Base-by-base conservation (phyloP, 2,329 filamentous ascomycete genomes). In the Pestalotiopsis sp. region DNA sequence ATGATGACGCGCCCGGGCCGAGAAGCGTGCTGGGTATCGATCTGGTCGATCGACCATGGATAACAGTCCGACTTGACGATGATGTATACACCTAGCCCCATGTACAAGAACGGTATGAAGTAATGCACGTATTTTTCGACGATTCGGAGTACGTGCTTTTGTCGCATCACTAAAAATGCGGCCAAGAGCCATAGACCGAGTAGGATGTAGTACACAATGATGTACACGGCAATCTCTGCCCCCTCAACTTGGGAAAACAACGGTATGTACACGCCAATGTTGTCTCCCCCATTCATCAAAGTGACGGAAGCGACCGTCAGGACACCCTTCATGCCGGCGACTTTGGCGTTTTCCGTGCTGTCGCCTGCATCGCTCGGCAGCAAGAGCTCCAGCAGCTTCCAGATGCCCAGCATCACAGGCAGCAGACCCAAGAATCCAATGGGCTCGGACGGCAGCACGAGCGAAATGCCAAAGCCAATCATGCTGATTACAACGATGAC, bases 401-500 rank as follows among this genome's bases (percentile, higher is more conserved):
- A 80, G 12, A 77, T 60, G 12, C 78, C 78, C 4, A 80, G 73
- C 17, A 79, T 68, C 14, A 79, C 73, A 9, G 78, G 78, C 6
- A 79, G 65, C 1, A 80, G 71, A 69, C 78, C 78, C 9, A 80
- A 73, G 52, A 80, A 80, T 4, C 78, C 78, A 56, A 80, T 79
- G 3, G 78, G 78, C 69, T 79, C 75, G 23, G 76, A 70, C 9
- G 78, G 75, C 49, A 80, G 67, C 5, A 76, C 73, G 7, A 78
- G 72, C 2, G 79, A 75, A 31, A 74, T 73, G 52, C 71, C 78
- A 52, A 76, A 80, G 5, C 78, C 79, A 25, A 79, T 77, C 75
- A 80, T 77, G 69, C 76, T 79, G 70, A 80, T 73, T 64, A 74
- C 58, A 12, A 79, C 69, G 66, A 80, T 78, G 70, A 77, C 69